phyloP scores from a whole-genome alignment of 257 asterid species.

The Capsicum rhomboideum region DNA sequence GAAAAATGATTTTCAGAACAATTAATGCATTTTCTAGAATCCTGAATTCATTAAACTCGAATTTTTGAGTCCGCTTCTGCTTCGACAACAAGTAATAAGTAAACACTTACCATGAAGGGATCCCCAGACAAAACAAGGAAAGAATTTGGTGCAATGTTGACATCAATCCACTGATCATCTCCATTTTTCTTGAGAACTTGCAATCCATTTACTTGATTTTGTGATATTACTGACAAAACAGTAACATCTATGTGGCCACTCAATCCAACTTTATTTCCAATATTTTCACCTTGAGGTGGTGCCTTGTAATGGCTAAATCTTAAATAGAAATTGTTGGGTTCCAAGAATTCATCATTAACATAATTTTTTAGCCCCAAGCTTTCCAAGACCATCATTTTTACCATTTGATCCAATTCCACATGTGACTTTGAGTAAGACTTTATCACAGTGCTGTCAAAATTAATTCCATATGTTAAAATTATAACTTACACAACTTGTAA shows the following conservation, averaged over 20 bases:
- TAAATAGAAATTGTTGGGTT: background rate
- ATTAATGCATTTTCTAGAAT: no score
- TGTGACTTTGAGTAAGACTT: background rate
- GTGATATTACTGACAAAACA: background rate
- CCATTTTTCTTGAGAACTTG: constrained; percentile 29
- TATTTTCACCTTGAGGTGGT: background rate
- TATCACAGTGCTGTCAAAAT: background rate
- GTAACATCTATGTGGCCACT: background rate
- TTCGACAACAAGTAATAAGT: background rate
- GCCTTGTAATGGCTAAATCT: background rate
- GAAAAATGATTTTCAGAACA: no score
- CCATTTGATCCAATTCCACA: background rate
- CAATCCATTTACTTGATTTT: background rate
- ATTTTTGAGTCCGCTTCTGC: background rate
- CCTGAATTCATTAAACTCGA: background rate
- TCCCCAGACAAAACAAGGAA: constrained; percentile 42
- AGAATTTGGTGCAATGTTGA: constrained; percentile 22
- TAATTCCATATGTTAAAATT: no score
- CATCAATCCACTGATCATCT: constrained; percentile 26
- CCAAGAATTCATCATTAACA: background rate
- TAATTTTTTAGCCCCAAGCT: background rate
- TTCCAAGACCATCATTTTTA: background rate
- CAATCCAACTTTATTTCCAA: background rate
- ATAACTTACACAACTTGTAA: no score
- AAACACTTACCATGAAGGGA: constrained; percentile 22